Evolutionary conservation across 2,329 filamentous ascomycete species (phyloP), one percentile per base, ranked within the genome.

Genomic region (Elsinoe ampelina): DNA sequence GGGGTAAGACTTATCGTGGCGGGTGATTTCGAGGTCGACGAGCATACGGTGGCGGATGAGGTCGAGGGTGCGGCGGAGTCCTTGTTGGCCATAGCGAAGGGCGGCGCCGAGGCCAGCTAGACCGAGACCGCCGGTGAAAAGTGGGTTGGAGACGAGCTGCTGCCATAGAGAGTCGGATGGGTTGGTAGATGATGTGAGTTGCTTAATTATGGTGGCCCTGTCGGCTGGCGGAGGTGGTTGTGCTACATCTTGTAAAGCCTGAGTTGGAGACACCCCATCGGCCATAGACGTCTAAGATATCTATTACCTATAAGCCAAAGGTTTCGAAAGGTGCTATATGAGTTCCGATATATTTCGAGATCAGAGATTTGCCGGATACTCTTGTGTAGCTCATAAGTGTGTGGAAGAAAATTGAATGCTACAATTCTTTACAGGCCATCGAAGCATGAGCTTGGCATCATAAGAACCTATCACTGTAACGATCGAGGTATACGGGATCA

Each of bases 21-120:
- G 87, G 70, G 88, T 92, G 71, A 98, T 95, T 72, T 98, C 93
- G 65, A 98, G 84, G 66, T 96, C 90, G 65, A 97, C 89, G 30
- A 98, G 83, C 73, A 98, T 83, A 50, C 92, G 88, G 55, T 86
- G 84, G 51, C 89, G 87, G 58, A 95, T 74, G 57, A 95, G 78
- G 42, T 81, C 80, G n/a, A 85, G 84, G 56, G 83, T 83, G 64
- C 83, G 77, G 59, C 91, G 81, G 58, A 87, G 71, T 34, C 87
- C 88, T 67, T 86, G 86, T 61, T 93, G 89, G 30, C 85, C 88
- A 63, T 95, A 82, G 11, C 89, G 86, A 32, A 90, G 80, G 39
- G 81, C 86, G 34, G 90, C 89, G 61, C 90, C 93, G 54, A 98
- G 79, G 30, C 87, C 88, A 59, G 91, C 93, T 55, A 98, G 86